Base-by-base conservation (phyloP, 768 basidiomycete species). In the Tulasnella sp. region DNA sequence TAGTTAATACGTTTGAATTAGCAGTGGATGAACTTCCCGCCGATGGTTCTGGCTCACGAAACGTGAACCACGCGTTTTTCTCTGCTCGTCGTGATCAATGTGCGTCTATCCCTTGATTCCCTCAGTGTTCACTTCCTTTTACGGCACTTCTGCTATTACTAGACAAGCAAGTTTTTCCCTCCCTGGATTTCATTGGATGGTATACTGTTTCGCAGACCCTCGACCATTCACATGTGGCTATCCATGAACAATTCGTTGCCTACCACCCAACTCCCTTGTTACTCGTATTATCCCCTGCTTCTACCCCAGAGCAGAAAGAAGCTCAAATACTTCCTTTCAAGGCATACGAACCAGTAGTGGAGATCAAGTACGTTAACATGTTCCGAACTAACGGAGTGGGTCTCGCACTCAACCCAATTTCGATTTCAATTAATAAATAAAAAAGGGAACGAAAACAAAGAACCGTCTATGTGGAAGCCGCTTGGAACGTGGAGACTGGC, bases 111-210 rank as follows among this genome's bases (percentile, higher is more conserved):
- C 31, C 29, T 32, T 53, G 39, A 20, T 33, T 13, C 31, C 16
- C 34, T 27, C 31, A 3, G 32, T 6, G 45, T 5, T n/a, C 15
- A n/a, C 9, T 34, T 25, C 28, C 19, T 31, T 29, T 53, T 5
- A 16, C 54, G 34, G 7, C 8, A 3, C n/a, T 13, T n/a, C 19
- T 27, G 2, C 10, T 35, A 27, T 48, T 46, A 45, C 37, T 64
- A 98, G 93, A 91, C 72, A 93, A 93, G 65, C 91, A 95, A 67
- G 93, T 98, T 19, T 98, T 99, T 65, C 95, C 95, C 9, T 90
- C 91, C 0, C 73, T 98, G 29, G 95, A 98, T 62, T 82, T 99
- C 61, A 85, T 99, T 45, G 95, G 95, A 6, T 99, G 95, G 95
- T 99, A 99, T 66, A 86, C 85, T 0, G 80, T 92, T 37, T 81